These are phyloP conservation scores for Pseudopyricularia cyperi DNA, from an alignment of 2,329 filamentous ascomycete species.

Conservation along the genomic window DNA sequence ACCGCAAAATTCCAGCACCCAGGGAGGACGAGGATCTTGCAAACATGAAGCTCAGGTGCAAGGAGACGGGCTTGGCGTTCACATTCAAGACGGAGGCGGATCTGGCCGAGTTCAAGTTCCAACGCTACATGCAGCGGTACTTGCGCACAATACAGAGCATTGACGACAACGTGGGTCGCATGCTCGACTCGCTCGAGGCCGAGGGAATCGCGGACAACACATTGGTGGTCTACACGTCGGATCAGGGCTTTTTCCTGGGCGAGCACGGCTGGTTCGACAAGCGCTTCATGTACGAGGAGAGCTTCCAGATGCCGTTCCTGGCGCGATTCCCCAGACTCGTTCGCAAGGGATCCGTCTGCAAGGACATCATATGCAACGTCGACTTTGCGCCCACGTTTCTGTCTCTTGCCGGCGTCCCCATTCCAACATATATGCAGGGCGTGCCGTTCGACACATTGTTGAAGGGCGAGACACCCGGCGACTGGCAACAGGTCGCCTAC, in stretches of 20 bases:
- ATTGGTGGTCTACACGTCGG: constrained; percentile 38
- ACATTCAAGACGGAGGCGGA: constrained; percentile 26
- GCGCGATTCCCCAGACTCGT: constrained; percentile 31
- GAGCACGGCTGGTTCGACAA: constrained; percentile 47
- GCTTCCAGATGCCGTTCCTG: constrained; percentile 42
- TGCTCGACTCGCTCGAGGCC: constrained; percentile 31
- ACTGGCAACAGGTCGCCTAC: constrained; percentile 39
- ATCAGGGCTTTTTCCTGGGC: constrained; percentile 42
- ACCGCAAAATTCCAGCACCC: constrained; percentile 25
- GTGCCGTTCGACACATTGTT: constrained; percentile 26
- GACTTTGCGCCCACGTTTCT: constrained; percentile 39
- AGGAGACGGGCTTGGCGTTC: constrained; percentile 30
- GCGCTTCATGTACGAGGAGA: constrained; percentile 44
- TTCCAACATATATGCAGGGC: constrained; percentile 39
- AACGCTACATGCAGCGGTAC: constrained; percentile 43
- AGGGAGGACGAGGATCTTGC: constrained; percentile 9
- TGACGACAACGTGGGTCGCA: constrained; percentile 36
- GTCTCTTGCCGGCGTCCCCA: constrained; percentile 25
- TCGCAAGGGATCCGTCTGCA: constrained; percentile 20
- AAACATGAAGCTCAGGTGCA: constrained; percentile 25
- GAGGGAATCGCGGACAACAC: constrained; percentile 29
- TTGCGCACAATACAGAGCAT: constrained; percentile 36
- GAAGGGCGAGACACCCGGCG: constrained; percentile 19
- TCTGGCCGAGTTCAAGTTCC: constrained; percentile 39
- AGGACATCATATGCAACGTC: constrained; percentile 39